Base-by-base conservation (phyloP, 108 stramenopile species). In the Skeletonema potamos region DNA sequence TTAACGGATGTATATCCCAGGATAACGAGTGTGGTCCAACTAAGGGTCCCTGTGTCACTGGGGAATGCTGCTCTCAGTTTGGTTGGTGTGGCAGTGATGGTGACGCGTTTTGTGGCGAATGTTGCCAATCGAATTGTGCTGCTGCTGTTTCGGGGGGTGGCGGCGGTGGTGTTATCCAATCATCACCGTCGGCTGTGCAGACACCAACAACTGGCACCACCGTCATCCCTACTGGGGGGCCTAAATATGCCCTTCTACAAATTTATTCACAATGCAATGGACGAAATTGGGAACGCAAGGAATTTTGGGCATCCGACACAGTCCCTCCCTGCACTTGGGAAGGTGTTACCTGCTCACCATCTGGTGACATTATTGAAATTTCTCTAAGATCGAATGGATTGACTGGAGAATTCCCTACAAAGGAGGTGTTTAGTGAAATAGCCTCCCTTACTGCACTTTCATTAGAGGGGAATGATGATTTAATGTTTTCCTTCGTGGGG, bases 191-290 rank as follows among this genome's bases (percentile, higher is more conserved):
- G n/a, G n/a, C n/a, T n/a, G n/a, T n/a, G n/a, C n/a, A n/a, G n/a
- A 34, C 34, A 34, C 7, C 34, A 34, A 7, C 34, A 34, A 6
- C 7, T 7, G 6, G 4, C 34, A 4, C 34, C 34, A 34, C 34
- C 0, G n/a, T 51, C 2, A 24, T 4, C 22, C 18, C 48, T 1
- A 24, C 48, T 20, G 48, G 22, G 0, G 8, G 1, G 8, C 20
- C 22, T 0, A 33, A 39, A 56, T 58, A 63, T 37, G 68, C 68
- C 0, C 24, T 77, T 0, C 20, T 54, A 26, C 12, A 41, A 18
- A 72, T 77, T 58, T 77, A 72, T 26, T 51, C 58, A 0, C 20
- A 58, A 9, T 77, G 76, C 22, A 37, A 60, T 33, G 76, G 76
- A 64, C 27, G 43, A 2, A 66, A 77, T 24, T 77, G 76, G 76